Base-by-base conservation (phyloP, 2,329 filamentous ascomycete species). In the Aspergillus fructus region DNA sequence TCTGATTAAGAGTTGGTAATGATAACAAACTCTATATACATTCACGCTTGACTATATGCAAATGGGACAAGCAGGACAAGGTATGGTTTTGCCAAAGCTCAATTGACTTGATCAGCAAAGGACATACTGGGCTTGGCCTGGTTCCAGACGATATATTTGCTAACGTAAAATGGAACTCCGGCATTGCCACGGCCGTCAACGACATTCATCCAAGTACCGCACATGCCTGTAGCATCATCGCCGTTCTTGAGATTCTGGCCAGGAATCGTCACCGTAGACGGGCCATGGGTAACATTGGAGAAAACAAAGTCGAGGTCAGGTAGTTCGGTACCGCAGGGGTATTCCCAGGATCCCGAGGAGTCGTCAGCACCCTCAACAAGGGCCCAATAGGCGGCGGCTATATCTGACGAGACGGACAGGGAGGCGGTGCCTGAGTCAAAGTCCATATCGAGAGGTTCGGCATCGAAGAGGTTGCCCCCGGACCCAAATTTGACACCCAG, bases 111-210 rank as follows among this genome's bases (percentile, higher is more conserved):
- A 40, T 58, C 55, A 15, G 55, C 55, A 41, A 58, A 58, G n/a
- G 55, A 49, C 50, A 58, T 21, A 24, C 49, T 58, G 9, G 55
- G 55, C 46, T 41, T 49, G 1, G 49, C 45, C 39, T 53, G 55
- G 45, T 58, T 49, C 55, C 55, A 58, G 27, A 58, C 42, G 13
- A 58, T 58, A 45, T 58, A 58, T 15, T 58, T 58, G 43, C 34
- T 49, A 21, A 53, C 49, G 11, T 58, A 58, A 27, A 58, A 53
- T 8, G 55, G 55, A 8, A 58, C 34, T 2, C 55, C 55, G 7
- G 49, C 50, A 49, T 58, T 58, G 3, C 55, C 55, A 37, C 49
- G 55, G 3, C 55, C 55, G 17, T 53, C 49, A n/a, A 58, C 55
- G 3, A 53, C 49, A 49, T 45, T 33, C 55, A 58, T 58, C 55